These are phyloP conservation scores for Leccinum olivaceopallidum DNA, from an alignment of 768 basidiomycete genomes.

Conservation along the genomic window DNA sequence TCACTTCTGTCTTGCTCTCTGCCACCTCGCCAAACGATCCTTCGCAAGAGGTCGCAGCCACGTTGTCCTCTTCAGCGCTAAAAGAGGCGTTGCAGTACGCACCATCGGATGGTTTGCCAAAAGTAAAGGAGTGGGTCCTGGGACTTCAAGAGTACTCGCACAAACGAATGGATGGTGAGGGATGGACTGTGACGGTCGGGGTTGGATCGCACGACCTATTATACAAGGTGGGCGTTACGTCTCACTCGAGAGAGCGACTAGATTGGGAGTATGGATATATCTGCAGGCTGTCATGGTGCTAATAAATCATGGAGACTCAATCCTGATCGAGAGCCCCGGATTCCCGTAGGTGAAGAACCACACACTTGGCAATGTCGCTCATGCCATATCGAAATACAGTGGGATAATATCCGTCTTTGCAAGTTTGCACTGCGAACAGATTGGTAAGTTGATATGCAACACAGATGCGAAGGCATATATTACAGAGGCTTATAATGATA, in stretches of 20 bases:
- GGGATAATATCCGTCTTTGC: conserved; percentile 62
- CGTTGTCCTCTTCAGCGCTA: conserved; percentile 44
- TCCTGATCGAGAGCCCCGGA: conserved; percentile 76
- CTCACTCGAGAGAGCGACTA: background rate
- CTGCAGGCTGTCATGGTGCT: conserved; percentile 63
- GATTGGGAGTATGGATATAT: background rate
- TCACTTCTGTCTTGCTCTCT: conserved; percentile 21
- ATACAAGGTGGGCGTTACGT: conserved; percentile 53
- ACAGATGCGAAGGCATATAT: background rate
- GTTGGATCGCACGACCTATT: conserved; percentile 82
- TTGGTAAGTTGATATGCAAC: conserved; percentile 37
- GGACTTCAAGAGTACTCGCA: conserved; percentile 71
- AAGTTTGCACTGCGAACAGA: conserved; percentile 48
- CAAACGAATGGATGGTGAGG: conserved; percentile 52
- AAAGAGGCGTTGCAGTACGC: conserved; percentile 64
- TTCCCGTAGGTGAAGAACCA: conserved; percentile 48
- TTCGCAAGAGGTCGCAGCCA: conserved; percentile 44
- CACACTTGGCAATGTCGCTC: background rate
- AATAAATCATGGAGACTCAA: conserved; percentile 69
- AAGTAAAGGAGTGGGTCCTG: conserved; percentile 59
- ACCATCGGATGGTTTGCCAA: conserved; percentile 60
- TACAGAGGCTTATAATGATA: conserved; percentile 27
- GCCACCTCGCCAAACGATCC: conserved; percentile 14
- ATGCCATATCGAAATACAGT: conserved; percentile 37
- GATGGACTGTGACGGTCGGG: conserved; percentile 73